phyloP scores from a whole-genome alignment of 768 basidiomycete genomes.

The Rubroboletus pulcherrimus region DNA sequence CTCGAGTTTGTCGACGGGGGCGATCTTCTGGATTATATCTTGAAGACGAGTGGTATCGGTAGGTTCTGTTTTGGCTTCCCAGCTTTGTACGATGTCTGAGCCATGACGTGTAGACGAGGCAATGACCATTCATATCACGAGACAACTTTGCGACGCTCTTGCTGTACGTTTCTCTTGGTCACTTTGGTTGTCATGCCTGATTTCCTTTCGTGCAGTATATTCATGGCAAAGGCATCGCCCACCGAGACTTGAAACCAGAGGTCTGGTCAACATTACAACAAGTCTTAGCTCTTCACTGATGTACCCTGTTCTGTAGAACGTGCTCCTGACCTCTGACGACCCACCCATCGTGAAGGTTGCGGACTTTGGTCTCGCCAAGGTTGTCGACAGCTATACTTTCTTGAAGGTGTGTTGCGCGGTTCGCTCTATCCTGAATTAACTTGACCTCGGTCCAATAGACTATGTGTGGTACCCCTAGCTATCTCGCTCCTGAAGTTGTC shows the following conservation, averaged over 20 bases:
- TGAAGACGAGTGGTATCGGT: constrained; percentile 60
- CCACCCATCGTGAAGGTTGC: constrained; percentile 85
- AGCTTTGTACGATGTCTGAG: background rate
- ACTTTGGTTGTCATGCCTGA: constrained; percentile 1
- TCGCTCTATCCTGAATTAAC: background rate
- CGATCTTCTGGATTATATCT: constrained; percentile 80
- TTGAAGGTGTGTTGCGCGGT: constrained; percentile 50
- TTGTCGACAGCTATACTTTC: constrained; percentile 76
- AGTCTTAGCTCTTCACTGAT: constrained; percentile 6
- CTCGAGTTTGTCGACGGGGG: constrained; percentile 86
- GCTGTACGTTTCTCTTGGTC: constrained; percentile 43
- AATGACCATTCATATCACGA: constrained; percentile 64
- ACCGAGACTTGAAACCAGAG: constrained; percentile 93
- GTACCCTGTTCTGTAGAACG: constrained; percentile 48
- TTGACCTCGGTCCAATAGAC: constrained; percentile 45
- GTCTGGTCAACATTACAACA: constrained; percentile 28
- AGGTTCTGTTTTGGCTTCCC: constrained; percentile 23
- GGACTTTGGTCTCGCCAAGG: constrained; percentile 94
- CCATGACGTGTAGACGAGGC: constrained; percentile 42
- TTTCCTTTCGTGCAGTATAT: constrained; percentile 44
- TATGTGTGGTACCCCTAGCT: constrained; percentile 95
- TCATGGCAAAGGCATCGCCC: constrained; percentile 73
- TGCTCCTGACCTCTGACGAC: constrained; percentile 68
- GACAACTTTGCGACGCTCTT: constrained; percentile 79
- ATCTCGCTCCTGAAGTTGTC: constrained; percentile 92